Conservation (phyloP, 1,284 basidiomycete species). For the Mycena sp. region DNA sequence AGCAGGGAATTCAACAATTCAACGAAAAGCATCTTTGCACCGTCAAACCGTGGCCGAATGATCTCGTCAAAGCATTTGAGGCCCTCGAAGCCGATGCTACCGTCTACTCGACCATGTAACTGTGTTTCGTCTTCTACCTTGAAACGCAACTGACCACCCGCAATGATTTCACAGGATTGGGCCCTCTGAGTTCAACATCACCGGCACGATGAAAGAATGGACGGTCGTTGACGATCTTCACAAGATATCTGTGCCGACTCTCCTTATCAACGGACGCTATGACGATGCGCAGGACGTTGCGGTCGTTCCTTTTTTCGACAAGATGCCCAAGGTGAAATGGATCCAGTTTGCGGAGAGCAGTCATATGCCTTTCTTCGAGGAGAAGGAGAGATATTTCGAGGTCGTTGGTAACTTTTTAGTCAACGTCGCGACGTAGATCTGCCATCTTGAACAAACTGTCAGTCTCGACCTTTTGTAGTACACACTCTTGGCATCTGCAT, state of each 20-base stretch:
- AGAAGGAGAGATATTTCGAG: conserved; percentile 36
- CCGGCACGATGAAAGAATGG: conserved; percentile 6
- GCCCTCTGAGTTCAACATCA: conserved; percentile 17
- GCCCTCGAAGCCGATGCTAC: conserved; percentile 48
- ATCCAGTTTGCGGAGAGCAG: conserved; percentile 37
- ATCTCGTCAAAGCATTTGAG: conserved; percentile 37
- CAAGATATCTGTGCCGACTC: conserved; percentile 42
- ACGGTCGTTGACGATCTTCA: conserved; percentile 37
- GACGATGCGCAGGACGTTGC: conserved; percentile 44
- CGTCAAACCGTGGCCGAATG: conserved; percentile 54
- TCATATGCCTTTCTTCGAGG: conserved; percentile 42
- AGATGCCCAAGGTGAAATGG: conserved; percentile 34
- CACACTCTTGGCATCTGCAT: too few relatives aligned
- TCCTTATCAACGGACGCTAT: conserved; percentile 43
- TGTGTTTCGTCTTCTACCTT: background rate
- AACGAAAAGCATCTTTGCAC: conserved; percentile 56
- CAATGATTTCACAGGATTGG: conserved; percentile 41
- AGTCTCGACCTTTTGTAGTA: too few relatives aligned
- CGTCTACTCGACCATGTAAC: conserved; percentile 55
- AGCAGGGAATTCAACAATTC: conserved; percentile 53
- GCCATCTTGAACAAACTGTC: too few relatives aligned
- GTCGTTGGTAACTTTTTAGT: conserved; percentile 36
- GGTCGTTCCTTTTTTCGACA: conserved; percentile 41
- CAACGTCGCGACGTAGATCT: too few relatives aligned
- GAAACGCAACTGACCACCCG: conserved; percentile 5